Conservation (phyloP, 805 yeast genomes). For the Tetrapisispora taiwanensis region DNA sequence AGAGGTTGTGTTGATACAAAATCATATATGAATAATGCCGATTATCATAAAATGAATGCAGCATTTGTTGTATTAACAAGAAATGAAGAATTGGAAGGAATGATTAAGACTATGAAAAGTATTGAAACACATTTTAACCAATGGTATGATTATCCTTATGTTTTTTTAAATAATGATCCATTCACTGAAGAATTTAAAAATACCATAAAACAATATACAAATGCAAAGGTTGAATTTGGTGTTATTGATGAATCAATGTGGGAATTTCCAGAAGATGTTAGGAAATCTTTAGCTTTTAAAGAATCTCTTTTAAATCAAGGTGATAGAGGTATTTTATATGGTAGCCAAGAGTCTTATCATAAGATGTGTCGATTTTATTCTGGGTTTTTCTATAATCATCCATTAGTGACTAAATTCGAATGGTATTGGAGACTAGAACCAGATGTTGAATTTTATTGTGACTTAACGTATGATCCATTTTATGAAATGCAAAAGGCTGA, state of each 20-base stretch:
- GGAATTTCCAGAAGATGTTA: constrained; percentile 46
- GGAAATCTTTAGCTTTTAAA: constrained; percentile 26
- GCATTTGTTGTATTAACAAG: constrained; percentile 77
- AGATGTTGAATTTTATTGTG: constrained; percentile 81
- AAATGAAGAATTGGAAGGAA: constrained; percentile 72
- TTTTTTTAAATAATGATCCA: constrained; percentile 72
- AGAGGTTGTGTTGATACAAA: constrained; percentile 47
- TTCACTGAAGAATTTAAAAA: constrained; percentile 56
- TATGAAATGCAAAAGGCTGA: constrained; percentile 57
- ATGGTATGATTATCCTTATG: constrained; percentile 91
- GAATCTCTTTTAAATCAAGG: constrained; percentile 67
- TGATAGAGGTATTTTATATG: constrained; percentile 76
- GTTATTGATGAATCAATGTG: constrained; percentile 47
- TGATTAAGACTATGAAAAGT: constrained; percentile 57
- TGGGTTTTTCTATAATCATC: constrained; percentile 74
- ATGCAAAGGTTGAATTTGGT: constrained; percentile 68
- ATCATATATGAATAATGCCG: constrained; percentile 21
- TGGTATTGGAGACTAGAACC: constrained; percentile 99
- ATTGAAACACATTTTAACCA: constrained; percentile 85
- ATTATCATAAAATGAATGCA: constrained; percentile 55
- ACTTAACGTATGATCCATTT: constrained; percentile 86
- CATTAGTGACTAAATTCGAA: constrained; percentile 54
- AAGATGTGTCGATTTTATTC: constrained; percentile 93
- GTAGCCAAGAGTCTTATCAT: constrained; percentile 72
- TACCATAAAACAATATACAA: constrained; percentile 43